Base-by-base conservation (phyloP, 1,139 yeast species). In the Hansenula lynferdii region DNA sequence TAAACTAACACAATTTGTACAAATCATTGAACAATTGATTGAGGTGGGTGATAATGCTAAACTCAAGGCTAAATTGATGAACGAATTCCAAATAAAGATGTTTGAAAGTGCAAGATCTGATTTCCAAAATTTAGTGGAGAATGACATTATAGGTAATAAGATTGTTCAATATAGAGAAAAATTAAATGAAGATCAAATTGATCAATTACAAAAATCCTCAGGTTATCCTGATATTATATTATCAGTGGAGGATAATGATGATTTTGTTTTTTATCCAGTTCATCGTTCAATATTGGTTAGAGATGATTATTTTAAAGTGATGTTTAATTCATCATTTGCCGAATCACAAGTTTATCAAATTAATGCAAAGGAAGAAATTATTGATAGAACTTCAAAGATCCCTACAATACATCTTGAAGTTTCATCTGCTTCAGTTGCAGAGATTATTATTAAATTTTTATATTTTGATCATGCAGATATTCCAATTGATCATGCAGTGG, bases 291-390 rank as follows among this genome's bases (percentile, higher is more conserved):
- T 84, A 41, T 55, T 85, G 28, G 61, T 70, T 8, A 60, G 89
- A 34, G 74, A 84, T 1, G 84, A 76, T 34, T 84, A 80, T 54
- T 85, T 77, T 54, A 75, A 70, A 41, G 70, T 80, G 6, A 75
- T 83, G 82, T 78, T 85, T 53, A 60, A 67, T 18, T 77, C 85
- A 3, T 57, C 61, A 16, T 70, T 69, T 36, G 41, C 53, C 8
- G 77, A 72, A 39, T 55, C 62, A 1, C 43, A 52, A 3, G 42
- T 49, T 6, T 63, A 57, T 40, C 39, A 42, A 3, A 42, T 47
- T 10, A 24, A 44, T 6, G 43, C 45, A 31, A 31, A 43, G 1
- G 40, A 51, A 8, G 28, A 42, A 4, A 39, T 47, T 33, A 33
- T 42, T 25, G 45, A 44, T 28, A 32, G 35, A 16, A 28, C 52